Evolutionary conservation across 768 basidiomycete genomes (phyloP).

Genomic region (Mycena capillaripes): DNA sequence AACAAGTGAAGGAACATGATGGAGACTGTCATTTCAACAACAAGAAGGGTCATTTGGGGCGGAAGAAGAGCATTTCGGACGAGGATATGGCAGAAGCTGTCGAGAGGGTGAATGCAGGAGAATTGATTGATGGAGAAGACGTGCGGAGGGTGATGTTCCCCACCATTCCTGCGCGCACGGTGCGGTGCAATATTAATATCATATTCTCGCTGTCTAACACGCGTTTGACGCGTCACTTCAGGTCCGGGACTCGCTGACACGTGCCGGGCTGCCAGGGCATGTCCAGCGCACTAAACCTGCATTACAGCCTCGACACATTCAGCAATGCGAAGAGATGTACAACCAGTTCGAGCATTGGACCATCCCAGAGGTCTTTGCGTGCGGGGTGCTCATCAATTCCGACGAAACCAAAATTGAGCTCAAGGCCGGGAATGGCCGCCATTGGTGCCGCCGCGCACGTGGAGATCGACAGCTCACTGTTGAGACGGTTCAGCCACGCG

Average conservation of each 20-base stretch:
- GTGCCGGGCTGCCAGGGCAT: neutral
- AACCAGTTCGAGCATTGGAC: neutral
- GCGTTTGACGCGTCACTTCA: neutral
- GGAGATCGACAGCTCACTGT: neutral
- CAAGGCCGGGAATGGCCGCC: neutral
- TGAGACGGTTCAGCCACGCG: neutral
- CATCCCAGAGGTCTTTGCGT: neutral
- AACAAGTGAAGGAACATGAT: neutral
- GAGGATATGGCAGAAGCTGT: too few relatives aligned
- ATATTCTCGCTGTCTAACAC: neutral
- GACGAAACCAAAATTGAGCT: neutral
- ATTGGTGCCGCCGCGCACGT: neutral
- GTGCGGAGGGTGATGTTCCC: neutral
- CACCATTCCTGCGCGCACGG: neutral
- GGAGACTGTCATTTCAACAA: neutral
- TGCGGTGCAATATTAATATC: neutral
- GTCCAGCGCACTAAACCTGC: neutral
- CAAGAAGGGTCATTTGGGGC: neutral
- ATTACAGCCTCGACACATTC: neutral
- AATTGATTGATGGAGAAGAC: neutral
- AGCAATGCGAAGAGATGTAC: neutral
- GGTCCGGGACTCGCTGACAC: neutral
- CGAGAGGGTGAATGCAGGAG: neutral
- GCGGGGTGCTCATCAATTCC: too few relatives aligned
- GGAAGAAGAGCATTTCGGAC: neutral